These are phyloP conservation scores for Phanerochaete carnosa DNA, from an alignment of 768 basidiomycete species.

Conservation along the genomic window DNA sequence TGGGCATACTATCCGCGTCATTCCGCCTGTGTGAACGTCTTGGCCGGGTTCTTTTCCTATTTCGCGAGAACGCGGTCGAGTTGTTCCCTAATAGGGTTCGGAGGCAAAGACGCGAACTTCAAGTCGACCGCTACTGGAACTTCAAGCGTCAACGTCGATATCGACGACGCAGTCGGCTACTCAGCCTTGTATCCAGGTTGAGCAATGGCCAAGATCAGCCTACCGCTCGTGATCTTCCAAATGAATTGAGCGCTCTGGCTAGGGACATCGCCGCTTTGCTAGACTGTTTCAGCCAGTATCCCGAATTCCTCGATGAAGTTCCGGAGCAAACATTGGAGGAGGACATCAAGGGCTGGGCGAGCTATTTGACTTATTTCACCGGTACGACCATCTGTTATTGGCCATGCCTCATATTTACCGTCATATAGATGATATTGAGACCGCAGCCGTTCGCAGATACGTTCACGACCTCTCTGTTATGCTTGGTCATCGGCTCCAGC, in stretches of 20 bases:
- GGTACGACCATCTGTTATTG: background rate
- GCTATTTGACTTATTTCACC: background rate
- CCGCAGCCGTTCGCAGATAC: conserved; percentile 69
- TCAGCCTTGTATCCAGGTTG: conserved; percentile 40
- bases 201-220: conserved; percentile 49
- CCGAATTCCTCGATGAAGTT: conserved; percentile 6
- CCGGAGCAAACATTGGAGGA: conserved; percentile 2
- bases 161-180: background rate
- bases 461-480: conserved; percentile 68
- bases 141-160: conserved; percentile 2
- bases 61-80: conserved; percentile 65
- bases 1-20: conserved; percentile 66
- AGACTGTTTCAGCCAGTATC: conserved; percentile 10
- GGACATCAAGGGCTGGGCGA: conserved; percentile 4
- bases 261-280: background rate
- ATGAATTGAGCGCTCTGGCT: background rate
- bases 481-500: conserved; percentile 71
- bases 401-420: background rate
- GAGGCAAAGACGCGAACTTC: conserved; percentile 28
- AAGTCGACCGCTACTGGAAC: conserved; percentile 11
- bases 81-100: conserved; percentile 44
- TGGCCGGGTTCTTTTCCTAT: conserved; percentile 60
- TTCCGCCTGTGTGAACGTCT: conserved; percentile 64
- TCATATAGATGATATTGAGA: conserved; percentile 53
- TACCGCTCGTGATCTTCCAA: conserved; percentile 32